These are phyloP conservation scores for Neohortaea acidophila DNA, from an alignment of 495 filamentous ascomycete species.

Conservation along the genomic window DNA sequence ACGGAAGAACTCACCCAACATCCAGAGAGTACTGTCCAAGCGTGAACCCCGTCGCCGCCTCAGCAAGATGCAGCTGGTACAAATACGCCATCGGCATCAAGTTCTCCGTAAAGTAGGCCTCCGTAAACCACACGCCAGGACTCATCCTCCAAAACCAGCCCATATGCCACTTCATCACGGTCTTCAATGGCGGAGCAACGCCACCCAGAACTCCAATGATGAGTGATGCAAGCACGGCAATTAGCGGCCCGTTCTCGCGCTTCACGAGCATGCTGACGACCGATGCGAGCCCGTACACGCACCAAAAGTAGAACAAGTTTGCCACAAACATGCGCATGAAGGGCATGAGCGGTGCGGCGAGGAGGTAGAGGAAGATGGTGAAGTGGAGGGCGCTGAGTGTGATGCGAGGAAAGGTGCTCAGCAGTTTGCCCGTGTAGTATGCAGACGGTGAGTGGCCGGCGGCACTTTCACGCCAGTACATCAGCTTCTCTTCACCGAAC, in stretches of 20 bases:
- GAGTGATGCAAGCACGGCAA: slow-evolving; percentile 17
- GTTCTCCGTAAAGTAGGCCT: slow-evolving; percentile 38
- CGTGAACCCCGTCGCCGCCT: slow-evolving; percentile 26
- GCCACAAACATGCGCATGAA: slow-evolving; percentile 24
- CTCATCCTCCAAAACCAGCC: slow-evolving; percentile 39
- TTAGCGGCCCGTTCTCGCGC: slow-evolving; percentile 20
- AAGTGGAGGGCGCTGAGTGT: slow-evolving; percentile 39
- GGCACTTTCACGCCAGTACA: slow-evolving; percentile 37
- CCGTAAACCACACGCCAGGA: slow-evolving; percentile 42
- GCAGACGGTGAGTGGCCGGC: slow-evolving; percentile 39
- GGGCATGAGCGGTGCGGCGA: slow-evolving; percentile 34
- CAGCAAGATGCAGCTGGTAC: slow-evolving; percentile 30
- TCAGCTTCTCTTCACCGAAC: slow-evolving; percentile 42
- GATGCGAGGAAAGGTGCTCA: slow-evolving; percentile 35
- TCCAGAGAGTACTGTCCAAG: slow-evolving; percentile 29
- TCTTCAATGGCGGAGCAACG: slow-evolving; percentile 33
- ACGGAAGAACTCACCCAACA: slow-evolving; percentile 18
- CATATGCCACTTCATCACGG: slow-evolving; percentile 37
- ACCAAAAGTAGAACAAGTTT: slow-evolving; percentile 42
- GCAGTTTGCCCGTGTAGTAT: slow-evolving; percentile 42
- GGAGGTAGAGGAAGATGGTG: slow-evolving; percentile 35
- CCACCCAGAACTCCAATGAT: slow-evolving; percentile 26
- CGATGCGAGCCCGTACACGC: slow-evolving; percentile 41
- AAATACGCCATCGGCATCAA: slow-evolving; percentile 33
- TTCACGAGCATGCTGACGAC: slow-evolving; percentile 26